A percentile compares a stretch with the other conserved stretches of the same genome.
Conservation (phyloP, 1,139 yeast genomes). For the Kodamaea sp. region DNA sequence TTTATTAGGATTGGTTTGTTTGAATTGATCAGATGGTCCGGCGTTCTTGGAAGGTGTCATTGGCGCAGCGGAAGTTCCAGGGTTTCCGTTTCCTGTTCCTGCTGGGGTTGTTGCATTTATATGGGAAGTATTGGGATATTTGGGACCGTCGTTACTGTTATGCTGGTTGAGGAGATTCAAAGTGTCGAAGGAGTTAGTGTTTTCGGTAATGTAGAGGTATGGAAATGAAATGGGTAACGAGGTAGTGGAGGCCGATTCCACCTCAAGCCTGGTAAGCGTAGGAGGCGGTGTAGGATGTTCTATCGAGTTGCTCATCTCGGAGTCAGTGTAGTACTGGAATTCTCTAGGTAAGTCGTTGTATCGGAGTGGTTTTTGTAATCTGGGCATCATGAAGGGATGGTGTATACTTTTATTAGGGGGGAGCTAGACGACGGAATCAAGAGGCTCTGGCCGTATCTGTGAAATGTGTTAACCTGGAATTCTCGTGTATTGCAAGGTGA, state of each 20-base stretch:
- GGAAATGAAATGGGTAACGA: constrained; percentile 38
- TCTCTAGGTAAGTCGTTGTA: constrained; percentile 8
- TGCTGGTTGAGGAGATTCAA: constrained; percentile 25
- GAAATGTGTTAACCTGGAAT: too few species aligned
- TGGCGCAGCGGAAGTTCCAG: neutral
- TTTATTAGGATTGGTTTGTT: neutral
- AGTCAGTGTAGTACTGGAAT: constrained; percentile 8
- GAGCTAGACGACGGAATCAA: constrained; percentile 3
- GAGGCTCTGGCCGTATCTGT: too few species aligned
- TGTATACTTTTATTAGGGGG: constrained; percentile 1
- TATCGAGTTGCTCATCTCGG: constrained; percentile 5
- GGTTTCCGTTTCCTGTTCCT: neutral
- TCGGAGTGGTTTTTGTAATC: constrained; percentile 1
- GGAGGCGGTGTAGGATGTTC: constrained; percentile 10
- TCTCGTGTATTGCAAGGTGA: too few species aligned
- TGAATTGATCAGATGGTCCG: neutral
- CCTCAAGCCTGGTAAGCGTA: constrained; percentile 23
- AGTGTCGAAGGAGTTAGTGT: constrained; percentile 34
- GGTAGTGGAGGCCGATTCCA: constrained; percentile 34
- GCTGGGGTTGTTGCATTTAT: constrained; percentile 3
- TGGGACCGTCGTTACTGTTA: constrained; percentile 17
- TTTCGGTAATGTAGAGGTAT: constrained; percentile 30
- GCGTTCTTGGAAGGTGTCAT: neutral
- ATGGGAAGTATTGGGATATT: constrained; percentile 30
- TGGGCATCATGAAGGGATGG: constrained; percentile 1